Evolutionary conservation across 1,284 basidiomycete genomes (phyloP).

Genomic region (Ganoderma lingzhi): DNA sequence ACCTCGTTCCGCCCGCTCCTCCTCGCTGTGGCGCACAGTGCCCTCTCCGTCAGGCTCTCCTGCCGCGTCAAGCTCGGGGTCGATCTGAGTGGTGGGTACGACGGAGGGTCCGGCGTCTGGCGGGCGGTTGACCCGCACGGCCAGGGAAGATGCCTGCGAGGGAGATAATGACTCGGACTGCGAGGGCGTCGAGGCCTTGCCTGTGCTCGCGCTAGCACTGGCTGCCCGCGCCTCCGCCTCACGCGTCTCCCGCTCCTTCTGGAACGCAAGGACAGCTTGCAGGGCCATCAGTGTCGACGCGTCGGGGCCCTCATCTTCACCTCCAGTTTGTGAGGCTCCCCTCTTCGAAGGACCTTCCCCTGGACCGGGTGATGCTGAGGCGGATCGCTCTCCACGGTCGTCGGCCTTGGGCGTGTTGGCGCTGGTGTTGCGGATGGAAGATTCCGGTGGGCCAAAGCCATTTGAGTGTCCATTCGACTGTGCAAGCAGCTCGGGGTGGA

Average conservation of each 20-base stretch:
- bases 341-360: slow-evolving; percentile 26
- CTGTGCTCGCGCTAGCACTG: not conserved
- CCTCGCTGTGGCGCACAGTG: slow-evolving; percentile 5
- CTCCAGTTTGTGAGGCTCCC: not conserved
- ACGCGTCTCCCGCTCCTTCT: slow-evolving; percentile 30
- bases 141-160: not conserved
- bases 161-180: not conserved
- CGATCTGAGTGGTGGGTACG: slow-evolving; percentile 7
- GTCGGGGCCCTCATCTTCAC: slow-evolving; percentile 12
- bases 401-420: slow-evolving; percentile 17
- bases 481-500: slow-evolving; percentile 33
- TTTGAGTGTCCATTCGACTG: slow-evolving; percentile 30
- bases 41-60: slow-evolving; percentile 18
- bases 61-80: slow-evolving; percentile 4
- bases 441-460: slow-evolving; percentile 32
- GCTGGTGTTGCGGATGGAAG: slow-evolving; percentile 29
- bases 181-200: not conserved
- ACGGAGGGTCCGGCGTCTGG: not conserved
- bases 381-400: not conserved
- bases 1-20: not conserved
- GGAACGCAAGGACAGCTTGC: slow-evolving; percentile 37
- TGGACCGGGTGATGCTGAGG: not conserved
- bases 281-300: slow-evolving; percentile 37
- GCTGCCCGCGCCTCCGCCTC: not conserved
- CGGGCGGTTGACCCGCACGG: slow-evolving; percentile 6